Evolutionary conservation across 208 protist genomes (phyloP).

Genomic region (Leishmania guyanensis): DNA sequence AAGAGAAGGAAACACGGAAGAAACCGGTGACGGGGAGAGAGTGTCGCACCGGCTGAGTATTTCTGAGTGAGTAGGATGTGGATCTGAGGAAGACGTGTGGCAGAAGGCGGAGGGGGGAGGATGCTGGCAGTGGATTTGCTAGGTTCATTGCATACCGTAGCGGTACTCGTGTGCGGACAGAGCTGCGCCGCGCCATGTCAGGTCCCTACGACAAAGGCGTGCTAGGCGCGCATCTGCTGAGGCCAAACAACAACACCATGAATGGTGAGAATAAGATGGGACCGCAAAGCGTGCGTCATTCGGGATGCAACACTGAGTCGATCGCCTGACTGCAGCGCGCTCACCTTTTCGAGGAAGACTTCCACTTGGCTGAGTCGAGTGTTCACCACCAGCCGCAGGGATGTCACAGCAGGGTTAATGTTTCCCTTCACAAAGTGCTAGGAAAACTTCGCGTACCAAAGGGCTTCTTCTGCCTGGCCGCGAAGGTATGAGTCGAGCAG

Average conservation of each 20-base stretch:
- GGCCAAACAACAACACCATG: neutral
- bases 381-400: neutral
- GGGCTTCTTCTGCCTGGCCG: slow-evolving; percentile 45
- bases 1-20: neutral
- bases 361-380: neutral
- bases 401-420: neutral
- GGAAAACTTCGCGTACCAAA: slow-evolving; percentile 41
- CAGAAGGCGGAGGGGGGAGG: neutral
- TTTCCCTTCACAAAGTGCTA: slow-evolving; percentile 3
- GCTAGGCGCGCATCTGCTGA: neutral
- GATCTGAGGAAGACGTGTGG: slow-evolving; percentile 1
- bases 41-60: slow-evolving; percentile 2
- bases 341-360: neutral
- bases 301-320: neutral
- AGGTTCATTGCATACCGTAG: neutral
- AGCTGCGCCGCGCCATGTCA: neutral
- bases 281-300: neutral
- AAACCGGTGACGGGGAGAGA: neutral
- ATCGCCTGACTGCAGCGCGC: neutral
- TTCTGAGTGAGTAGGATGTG: neutral
- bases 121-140: neutral
- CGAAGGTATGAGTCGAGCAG: slow-evolving; percentile 57
- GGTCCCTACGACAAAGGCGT: neutral
- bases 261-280: neutral
- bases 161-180: neutral